Percentiles rank a stretch among this genome's conserved stretches.
Conservation (phyloP, 768 basidiomycete genomes). For the Suillus hirtellus region DNA sequence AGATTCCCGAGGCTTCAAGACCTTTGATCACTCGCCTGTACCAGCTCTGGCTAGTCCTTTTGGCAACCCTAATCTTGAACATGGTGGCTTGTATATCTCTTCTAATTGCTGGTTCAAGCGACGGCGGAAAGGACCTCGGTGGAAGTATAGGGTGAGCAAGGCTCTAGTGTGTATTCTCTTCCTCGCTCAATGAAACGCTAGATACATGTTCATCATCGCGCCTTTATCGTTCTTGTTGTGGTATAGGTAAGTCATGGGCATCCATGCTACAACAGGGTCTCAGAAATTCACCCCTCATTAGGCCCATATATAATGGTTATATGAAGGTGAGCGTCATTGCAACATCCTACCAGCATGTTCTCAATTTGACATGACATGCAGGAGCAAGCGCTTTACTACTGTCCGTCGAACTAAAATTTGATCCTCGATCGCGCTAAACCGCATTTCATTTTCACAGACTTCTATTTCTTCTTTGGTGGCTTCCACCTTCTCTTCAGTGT, state of each 20-base stretch:
- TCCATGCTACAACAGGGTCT: slow-evolving; percentile 8
- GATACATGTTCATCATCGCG: slow-evolving; percentile 79
- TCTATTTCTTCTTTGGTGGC: slow-evolving; percentile 96
- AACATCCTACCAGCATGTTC: slow-evolving; percentile 26
- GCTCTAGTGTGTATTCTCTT: not conserved
- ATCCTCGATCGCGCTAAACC: slow-evolving; percentile 17
- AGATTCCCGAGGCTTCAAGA: slow-evolving; percentile 82
- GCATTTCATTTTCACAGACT: slow-evolving; percentile 50
- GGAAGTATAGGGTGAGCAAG: slow-evolving; percentile 73
- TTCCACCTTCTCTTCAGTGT: slow-evolving; percentile 92
- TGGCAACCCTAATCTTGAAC: slow-evolving; percentile 82
- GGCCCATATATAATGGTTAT: slow-evolving; percentile 96
- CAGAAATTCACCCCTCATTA: slow-evolving; percentile 30
- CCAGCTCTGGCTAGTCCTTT: slow-evolving; percentile 91
- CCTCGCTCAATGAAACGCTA: slow-evolving; percentile 28
- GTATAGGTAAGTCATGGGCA: slow-evolving; percentile 70
- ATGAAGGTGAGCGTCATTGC: slow-evolving; percentile 69
- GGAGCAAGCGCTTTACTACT: slow-evolving; percentile 95
- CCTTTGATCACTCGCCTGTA: slow-evolving; percentile 84
- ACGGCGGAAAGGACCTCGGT: slow-evolving; percentile 80
- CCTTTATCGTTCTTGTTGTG: slow-evolving; percentile 86
- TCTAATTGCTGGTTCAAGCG: slow-evolving; percentile 71
- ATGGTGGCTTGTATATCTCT: slow-evolving; percentile 88
- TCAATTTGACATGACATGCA: slow-evolving; percentile 35
- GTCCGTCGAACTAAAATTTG: slow-evolving; percentile 47